Base-by-base conservation (phyloP, 2,329 filamentous ascomycete species). In the Thermoascus crustaceus region DNA sequence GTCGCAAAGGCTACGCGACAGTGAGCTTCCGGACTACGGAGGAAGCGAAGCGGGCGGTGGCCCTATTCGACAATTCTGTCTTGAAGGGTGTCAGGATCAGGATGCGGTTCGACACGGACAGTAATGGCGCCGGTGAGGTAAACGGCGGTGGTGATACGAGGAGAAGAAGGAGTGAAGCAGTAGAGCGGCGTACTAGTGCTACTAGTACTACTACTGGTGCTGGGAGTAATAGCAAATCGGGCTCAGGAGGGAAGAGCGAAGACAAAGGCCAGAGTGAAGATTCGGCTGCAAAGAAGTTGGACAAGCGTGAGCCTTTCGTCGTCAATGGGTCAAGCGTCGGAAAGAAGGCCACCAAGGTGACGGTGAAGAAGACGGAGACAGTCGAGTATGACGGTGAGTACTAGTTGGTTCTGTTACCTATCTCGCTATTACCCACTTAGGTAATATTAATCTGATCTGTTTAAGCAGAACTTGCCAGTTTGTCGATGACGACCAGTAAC, bases 1-100 rank as follows among this genome's bases (percentile, higher is more conserved):
- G 45, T 14, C 47, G 44, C 10, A 47, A 46, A 37, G 42, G 45
- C 10, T 52, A 52, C 25, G 50, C 53, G 2, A 55, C 48, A 5
- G 51, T 55, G 4, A 56, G 52, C 2, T 57, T 63, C 40, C 49
- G 41, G 23, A 53, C 42, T 7, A 41, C 46, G 8, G 60, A 63
- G 1, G 58, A 62, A 21, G 61, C 61, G 4, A 54, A 54, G 34
- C 48, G 49, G n/a, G 57, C 55, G 8, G 48, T 59, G 13, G 39
- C 40, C 1, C 45, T 53, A 32, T 55, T 57, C 34, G 56, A 64
- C 39, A 58, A 57, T 20, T 40, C 51, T 10, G 39, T 42, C 4
- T 57, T 64, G 34, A 52, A 53, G 37, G 57, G 55, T 1, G 45
- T 48, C 1, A 53, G 43, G 7, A 58, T 64, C 20, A 45, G 52